Percentiles rank a stretch among this genome's conserved stretches.
Conservation (phyloP, 129 eudicot species). For the Pittosporum tobira region DNA sequence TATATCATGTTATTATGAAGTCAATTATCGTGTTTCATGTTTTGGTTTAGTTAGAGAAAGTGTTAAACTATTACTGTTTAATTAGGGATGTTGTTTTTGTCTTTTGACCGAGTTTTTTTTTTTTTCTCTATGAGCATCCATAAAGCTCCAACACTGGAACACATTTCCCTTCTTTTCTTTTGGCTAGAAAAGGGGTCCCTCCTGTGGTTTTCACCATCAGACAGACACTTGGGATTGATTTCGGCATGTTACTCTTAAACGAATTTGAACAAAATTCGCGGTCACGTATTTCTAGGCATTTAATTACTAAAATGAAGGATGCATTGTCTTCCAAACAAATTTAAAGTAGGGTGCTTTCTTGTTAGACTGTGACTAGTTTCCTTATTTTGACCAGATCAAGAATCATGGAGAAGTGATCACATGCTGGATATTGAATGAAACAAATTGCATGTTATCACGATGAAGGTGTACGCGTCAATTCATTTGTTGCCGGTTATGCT, state of each 20-base stretch:
- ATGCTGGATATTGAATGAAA: neutral
- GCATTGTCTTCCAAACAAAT: slow-evolving; percentile 18
- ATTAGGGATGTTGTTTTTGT: slow-evolving; percentile 2
- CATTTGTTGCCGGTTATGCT: too few species aligned
- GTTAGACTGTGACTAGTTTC: too few species aligned
- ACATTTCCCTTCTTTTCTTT: slow-evolving; percentile 11
- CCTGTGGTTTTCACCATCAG: neutral
- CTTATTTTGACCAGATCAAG: too few species aligned
- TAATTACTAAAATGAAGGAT: slow-evolving; percentile 28
- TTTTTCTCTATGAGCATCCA: neutral
- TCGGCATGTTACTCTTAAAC: slow-evolving; percentile 23
- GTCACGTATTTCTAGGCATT: slow-evolving; percentile 35
- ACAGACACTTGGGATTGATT: slow-evolving; percentile 25
- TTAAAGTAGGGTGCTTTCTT: neutral
- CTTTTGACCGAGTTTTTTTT: neutral
- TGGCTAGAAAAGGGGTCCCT: slow-evolving; percentile 22
- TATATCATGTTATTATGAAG: slow-evolving; percentile 35
- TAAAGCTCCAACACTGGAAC: neutral
- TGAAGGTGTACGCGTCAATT: too few species aligned
- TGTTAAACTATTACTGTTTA: slow-evolving; percentile 15
- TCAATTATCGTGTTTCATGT: slow-evolving; percentile 28
- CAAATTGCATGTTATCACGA: neutral
- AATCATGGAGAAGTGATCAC: neutral
- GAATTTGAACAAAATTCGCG: slow-evolving; percentile 11
- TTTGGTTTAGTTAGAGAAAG: slow-evolving; percentile 21